These are phyloP conservation scores for Alternaria incomplexa DNA, from an alignment of 2,329 filamentous ascomycete species.

Conservation along the genomic window DNA sequence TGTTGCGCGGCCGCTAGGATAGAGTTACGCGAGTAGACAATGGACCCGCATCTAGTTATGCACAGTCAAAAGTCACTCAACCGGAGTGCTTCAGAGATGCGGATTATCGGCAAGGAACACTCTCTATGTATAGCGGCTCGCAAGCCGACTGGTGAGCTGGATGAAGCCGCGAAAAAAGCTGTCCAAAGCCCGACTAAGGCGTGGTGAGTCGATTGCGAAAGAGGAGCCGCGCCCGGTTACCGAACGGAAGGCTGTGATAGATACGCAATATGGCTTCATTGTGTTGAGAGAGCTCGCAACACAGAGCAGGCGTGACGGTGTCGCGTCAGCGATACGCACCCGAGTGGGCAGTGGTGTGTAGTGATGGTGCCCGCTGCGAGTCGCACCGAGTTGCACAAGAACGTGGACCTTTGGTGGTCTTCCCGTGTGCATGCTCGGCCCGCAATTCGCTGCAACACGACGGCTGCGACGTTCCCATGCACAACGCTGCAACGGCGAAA, in stretches of 20 bases:
- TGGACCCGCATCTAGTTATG: slow-evolving; percentile 22
- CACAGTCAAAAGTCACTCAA: slow-evolving; percentile 12
- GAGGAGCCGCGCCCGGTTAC: slow-evolving; percentile 21
- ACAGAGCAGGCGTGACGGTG: no score
- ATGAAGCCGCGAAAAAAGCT: slow-evolving; percentile 21
- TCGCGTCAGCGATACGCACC: slow-evolving; percentile 5
- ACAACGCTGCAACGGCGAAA: slow-evolving; percentile 23
- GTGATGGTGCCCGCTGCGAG: slow-evolving; percentile 25
- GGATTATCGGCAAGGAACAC: slow-evolving; percentile 18
- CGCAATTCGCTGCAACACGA: slow-evolving; percentile 32
- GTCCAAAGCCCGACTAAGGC: neutral
- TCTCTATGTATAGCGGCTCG: slow-evolving; percentile 15
- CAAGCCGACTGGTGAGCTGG: slow-evolving; percentile 25
- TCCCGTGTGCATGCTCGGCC: slow-evolving; percentile 12
- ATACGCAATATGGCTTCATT: slow-evolving; percentile 29
- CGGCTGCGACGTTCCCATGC: neutral
- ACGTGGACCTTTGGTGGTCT: slow-evolving; percentile 32
- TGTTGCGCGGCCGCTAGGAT: slow-evolving; percentile 14
- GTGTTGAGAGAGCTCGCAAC: slow-evolving; percentile 19
- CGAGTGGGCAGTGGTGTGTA: slow-evolving; percentile 17
- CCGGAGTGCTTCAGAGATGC: slow-evolving; percentile 18
- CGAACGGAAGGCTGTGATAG: slow-evolving; percentile 21
- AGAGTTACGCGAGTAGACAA: slow-evolving; percentile 21
- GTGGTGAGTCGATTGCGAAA: slow-evolving; percentile 17
- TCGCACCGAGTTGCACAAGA: slow-evolving; percentile 16